These are phyloP conservation scores for Hypericum androsaemum DNA, from an alignment of 345 rosid species.

Conservation along the genomic window DNA sequence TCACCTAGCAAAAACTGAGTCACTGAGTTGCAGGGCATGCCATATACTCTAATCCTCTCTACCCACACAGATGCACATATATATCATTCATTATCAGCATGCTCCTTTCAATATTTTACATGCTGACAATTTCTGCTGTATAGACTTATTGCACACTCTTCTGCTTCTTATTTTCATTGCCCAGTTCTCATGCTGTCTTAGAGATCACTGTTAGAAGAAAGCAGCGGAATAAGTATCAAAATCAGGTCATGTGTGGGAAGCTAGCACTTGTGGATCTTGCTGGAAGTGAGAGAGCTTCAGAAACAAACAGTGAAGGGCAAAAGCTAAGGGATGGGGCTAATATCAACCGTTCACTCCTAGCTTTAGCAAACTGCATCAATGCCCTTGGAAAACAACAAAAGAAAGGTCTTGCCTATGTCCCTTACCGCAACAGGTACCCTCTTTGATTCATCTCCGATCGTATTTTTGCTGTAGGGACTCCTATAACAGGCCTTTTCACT, in stretches of 20 bases:
- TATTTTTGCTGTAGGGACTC: not conserved
- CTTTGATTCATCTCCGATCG: not conserved
- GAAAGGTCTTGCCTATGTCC: slow-evolving; percentile 96
- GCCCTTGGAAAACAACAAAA: slow-evolving; percentile 91
- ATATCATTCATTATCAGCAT: too few relatives aligned
- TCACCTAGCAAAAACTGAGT: too few relatives aligned
- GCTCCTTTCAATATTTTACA: too few relatives aligned
- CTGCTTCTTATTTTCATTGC: not conserved
- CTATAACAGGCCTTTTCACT: slow-evolving; percentile 2
- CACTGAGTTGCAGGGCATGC: too few relatives aligned
- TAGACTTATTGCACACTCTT: not conserved
- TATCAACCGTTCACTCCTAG: slow-evolving; percentile 84
- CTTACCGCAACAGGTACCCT: slow-evolving; percentile 80
- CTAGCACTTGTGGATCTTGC: slow-evolving; percentile 99
- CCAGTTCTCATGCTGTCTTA: slow-evolving; percentile 87
- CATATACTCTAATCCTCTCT: too few relatives aligned
- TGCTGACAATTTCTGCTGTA: not conserved
- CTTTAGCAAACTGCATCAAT: slow-evolving; percentile 91
- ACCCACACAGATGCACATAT: too few relatives aligned
- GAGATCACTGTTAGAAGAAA: slow-evolving; percentile 82
- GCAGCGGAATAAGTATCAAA: slow-evolving; percentile 55
- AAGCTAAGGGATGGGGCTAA: slow-evolving; percentile 96
- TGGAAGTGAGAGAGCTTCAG: slow-evolving; percentile 96
- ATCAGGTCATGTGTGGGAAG: slow-evolving; percentile 77
- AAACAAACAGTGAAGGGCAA: slow-evolving; percentile 81